Base-by-base conservation (phyloP, 2,329 filamentous ascomycete genomes). In the Epichloe sp. region DNA sequence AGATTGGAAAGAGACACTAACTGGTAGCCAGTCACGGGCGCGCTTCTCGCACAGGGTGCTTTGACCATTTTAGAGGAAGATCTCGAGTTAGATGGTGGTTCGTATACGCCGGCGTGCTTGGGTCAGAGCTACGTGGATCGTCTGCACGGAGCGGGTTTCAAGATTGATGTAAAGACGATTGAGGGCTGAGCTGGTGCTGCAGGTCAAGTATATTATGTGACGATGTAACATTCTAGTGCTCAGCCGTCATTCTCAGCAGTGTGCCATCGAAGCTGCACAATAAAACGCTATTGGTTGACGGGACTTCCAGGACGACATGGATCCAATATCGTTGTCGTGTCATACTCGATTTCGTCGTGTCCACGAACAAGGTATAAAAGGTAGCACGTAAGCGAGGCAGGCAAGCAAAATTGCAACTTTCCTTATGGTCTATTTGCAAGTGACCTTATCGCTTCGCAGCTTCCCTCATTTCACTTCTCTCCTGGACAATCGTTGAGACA, bases 81-180 rank as follows among this genome's bases (percentile, higher is more conserved):
- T 14, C 67, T 79, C 12, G 65, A 73, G 37, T 67, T 87, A 12
- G 72, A 72, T 1, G 85, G 85, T 17, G 86, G 85, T 3, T 69
- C 88, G 23, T 78, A 86, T 55, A 90, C 86, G 1, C 81, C 86
- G 0, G 83, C 85, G 0, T 85, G 78, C 50, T 68, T 90, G 2
- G 86, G 86, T 1, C 79, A 83, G 57, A 68, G 73, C 10, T 85
- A 79, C 60, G 70, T 88, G 53, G 78, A 88, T 59, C 73, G 82
- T 14, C 59, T 87, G 41, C 69, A 77, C 37, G 71, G 73, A 36
- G 74, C 71, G 40, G 85, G 84, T 2, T 76, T 89, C 60, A 77
- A 77, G 61, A 72, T 85, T 44, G 78, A 85, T 59, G 72, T 73
- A 23, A 74, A 72, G 60, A 65, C 50, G 10, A 15, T 52, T 40